These are phyloP conservation scores for Aureobasidium leucospermi DNA, from an alignment of 2,329 filamentous ascomycete species.

Conservation along the genomic window DNA sequence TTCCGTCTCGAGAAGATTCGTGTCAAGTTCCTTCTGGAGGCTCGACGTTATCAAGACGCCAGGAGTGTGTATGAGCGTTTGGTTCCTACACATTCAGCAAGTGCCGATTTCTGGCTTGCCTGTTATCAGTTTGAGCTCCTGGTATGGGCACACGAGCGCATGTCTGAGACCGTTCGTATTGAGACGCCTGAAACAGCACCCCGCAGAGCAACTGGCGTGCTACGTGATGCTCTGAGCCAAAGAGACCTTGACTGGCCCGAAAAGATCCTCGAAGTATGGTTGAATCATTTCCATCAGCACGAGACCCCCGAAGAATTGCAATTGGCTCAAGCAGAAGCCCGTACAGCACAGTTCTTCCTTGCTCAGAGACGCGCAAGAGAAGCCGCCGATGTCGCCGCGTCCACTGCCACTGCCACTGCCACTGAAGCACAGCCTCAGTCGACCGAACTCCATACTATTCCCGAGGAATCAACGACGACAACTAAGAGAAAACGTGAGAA, in stretches of 20 bases:
- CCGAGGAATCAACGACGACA: slow-evolving; percentile 22
- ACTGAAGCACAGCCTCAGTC: slow-evolving; percentile 23
- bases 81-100: slow-evolving; percentile 61
- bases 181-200: slow-evolving; percentile 55
- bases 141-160: slow-evolving; percentile 52
- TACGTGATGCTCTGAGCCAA: slow-evolving; percentile 61
- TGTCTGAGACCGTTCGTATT: slow-evolving; percentile 43
- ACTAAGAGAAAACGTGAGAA: slow-evolving; percentile 70
- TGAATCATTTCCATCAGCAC: slow-evolving; percentile 81
- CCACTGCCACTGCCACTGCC: slow-evolving; percentile 51
- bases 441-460: slow-evolving; percentile 27
- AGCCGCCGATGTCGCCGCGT: slow-evolving; percentile 56
- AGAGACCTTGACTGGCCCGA: slow-evolving; percentile 68
- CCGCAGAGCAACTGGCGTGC: slow-evolving; percentile 63
- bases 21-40: slow-evolving; percentile 84
- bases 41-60: slow-evolving; percentile 68
- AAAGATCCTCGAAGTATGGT: slow-evolving; percentile 64
- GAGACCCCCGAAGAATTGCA: slow-evolving; percentile 72
- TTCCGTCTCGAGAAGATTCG: slow-evolving; percentile 87
- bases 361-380: slow-evolving; percentile 59
- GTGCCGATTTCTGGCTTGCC: slow-evolving; percentile 87
- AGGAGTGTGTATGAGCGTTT: slow-evolving; percentile 48
- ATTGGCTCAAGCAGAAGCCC: slow-evolving; percentile 63
- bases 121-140: slow-evolving; percentile 92
- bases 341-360: slow-evolving; percentile 59